Evolutionary conservation across 2,329 filamentous ascomycete species (phyloP).

Genomic region (Ascosphaera pollenicola): DNA sequence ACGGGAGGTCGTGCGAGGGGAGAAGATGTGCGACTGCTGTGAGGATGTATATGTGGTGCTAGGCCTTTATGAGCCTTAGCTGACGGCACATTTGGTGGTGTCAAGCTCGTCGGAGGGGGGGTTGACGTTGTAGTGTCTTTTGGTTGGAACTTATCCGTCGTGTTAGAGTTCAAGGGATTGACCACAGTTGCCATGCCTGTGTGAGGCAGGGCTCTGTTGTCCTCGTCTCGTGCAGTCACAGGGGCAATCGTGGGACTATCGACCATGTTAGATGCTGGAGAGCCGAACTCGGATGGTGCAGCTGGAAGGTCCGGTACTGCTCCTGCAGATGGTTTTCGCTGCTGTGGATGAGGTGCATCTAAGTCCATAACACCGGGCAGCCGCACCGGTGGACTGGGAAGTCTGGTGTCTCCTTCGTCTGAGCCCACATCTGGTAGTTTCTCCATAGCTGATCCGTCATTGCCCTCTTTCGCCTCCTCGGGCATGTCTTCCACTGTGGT

Average conservation of each 20-base stretch:
- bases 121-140: no score
- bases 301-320: constrained; percentile 17
- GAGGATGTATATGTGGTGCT: no score
- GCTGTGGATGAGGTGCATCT: constrained; percentile 7
- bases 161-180: neutral
- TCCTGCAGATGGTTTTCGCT: constrained; percentile 10
- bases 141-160: neutral
- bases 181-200: neutral
- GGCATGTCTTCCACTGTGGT: constrained; percentile 38
- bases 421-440: no score
- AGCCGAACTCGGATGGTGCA: constrained; percentile 14
- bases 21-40: no score
- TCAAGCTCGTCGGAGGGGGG: no score
- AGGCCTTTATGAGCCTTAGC: no score
- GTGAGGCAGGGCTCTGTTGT: neutral
- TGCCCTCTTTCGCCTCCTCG: constrained; percentile 28
- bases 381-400: constrained; percentile 5
- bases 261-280: constrained; percentile 5
- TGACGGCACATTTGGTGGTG: no score
- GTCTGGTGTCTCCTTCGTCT: constrained; percentile 1
- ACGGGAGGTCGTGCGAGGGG: no score
- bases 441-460: no score
- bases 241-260: neutral
- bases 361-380: constrained; percentile 6
- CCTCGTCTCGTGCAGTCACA: neutral